Base-by-base conservation (phyloP, 306 rosid genomes). In the Acacia confusa region DNA sequence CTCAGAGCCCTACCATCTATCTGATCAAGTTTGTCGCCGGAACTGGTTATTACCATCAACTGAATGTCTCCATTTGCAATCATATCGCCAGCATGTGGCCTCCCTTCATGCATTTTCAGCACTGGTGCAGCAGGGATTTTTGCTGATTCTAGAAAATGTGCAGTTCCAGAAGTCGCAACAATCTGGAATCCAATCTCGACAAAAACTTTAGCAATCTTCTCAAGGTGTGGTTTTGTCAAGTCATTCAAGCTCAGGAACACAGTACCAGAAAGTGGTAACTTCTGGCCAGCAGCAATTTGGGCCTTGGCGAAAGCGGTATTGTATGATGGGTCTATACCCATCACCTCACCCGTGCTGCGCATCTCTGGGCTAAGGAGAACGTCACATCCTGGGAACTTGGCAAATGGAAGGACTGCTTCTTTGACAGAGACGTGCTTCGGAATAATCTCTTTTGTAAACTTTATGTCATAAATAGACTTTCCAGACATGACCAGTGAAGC, bases 271-370 rank as follows among this genome's bases (percentile, higher is more conserved):
- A 85, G 90, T 48, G 99, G 97, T 19, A 86, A 86, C 86, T 89
- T 88, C 86, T 93, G 94, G 24, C 99, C 98, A 9, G 98, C 94
- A 41, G 98, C 97, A 83, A 96, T 89, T 84, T 92, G 97, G 70
- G 99, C 99, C 90, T 96, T 93, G 27, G 99, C 99, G 82, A 96
- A 96, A 81, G 99, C 99, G 75, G 84, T 80, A 76, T 92, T 87
- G 77, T 92, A 96, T 61, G 79, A 70, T 48, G 69, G 88, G 83
- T 96, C 99, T 79, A 94, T 89, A 72, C 99, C 99, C 98, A 93
- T 96, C 72, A 96, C 99, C 92, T 96, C 99, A 53, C 98, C 98
- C 3, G 99, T 96, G 87, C 99, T 96, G 40, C 98, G 92, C 99
- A 96, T 96, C 92, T 96, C 99, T 50, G 98, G 99, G 77, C 99